A percentile compares a stretch with the other conserved stretches of the same genome.
Evolutionary conservation across 1,284 basidiomycete species (phyloP).

Genomic region (Ceratobasidium sp.): DNA sequence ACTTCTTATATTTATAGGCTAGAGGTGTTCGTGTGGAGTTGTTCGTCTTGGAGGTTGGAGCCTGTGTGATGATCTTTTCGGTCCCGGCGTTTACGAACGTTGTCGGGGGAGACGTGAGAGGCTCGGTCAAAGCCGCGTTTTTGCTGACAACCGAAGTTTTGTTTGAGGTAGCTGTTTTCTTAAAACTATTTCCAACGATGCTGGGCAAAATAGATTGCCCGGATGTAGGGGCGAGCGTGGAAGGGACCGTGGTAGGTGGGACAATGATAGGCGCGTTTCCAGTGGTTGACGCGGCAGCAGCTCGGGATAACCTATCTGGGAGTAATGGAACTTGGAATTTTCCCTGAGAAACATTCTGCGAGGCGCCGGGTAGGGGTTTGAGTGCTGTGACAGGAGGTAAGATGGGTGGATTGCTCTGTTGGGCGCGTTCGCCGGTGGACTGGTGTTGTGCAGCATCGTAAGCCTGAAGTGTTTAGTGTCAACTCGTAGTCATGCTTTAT

Average conservation of each 20-base stretch:
- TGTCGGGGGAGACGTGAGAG: not conserved
- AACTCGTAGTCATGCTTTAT: too few relatives aligned
- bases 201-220: too few relatives aligned
- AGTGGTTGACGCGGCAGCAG: too few relatives aligned
- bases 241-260: too few relatives aligned
- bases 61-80: not conserved
- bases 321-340: not conserved
- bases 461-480: too few relatives aligned
- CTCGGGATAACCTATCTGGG: not conserved
- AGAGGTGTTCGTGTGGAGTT: not conserved
- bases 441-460: not conserved
- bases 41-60: not conserved
- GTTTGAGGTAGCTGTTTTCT: too few relatives aligned
- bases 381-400: not conserved
- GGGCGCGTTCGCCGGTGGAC: not conserved
- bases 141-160: too few relatives aligned
- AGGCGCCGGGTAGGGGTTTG: not conserved
- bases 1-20: slow-evolving; percentile 1
- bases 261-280: too few relatives aligned
- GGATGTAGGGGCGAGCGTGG: too few relatives aligned
- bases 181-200: too few relatives aligned
- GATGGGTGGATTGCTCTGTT: not conserved
- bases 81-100: not conserved
- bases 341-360: not conserved
- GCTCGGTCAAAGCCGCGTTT: too few relatives aligned